Percentiles rank a stretch among this genome's conserved stretches.
Conservation (phyloP, 2,329 filamentous ascomycete species). For the Pseudogymnoascus sp. region DNA sequence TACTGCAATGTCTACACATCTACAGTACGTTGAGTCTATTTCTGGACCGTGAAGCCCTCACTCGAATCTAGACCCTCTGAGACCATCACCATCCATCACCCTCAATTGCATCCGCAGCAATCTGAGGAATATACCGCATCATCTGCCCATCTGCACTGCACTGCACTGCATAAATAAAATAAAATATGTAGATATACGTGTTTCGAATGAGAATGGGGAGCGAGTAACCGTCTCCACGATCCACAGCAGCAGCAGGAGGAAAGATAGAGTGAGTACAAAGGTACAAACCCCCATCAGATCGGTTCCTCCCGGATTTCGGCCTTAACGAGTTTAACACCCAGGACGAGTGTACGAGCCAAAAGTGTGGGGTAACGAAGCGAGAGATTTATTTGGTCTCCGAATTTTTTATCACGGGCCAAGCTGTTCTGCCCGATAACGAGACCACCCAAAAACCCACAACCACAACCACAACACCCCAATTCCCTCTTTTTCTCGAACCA, state of each 20-base stretch:
- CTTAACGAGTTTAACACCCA: neutral
- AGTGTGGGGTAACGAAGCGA: slow-evolving; percentile 5
- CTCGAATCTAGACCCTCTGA: neutral
- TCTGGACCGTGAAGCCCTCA: neutral
- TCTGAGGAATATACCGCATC: neutral
- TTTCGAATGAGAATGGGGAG: neutral
- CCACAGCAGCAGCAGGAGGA: neutral
- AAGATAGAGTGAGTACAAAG: neutral
- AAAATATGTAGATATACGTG: neutral
- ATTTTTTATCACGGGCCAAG: slow-evolving; percentile 5
- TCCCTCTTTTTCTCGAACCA: neutral
- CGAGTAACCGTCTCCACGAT: neutral
- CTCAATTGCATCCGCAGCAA: neutral
- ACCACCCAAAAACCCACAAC: neutral
- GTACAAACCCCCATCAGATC: neutral
- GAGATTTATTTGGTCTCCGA: neutral
- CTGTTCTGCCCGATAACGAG: neutral
- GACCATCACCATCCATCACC: neutral
- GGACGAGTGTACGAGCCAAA: neutral
- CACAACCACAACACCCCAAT: neutral
- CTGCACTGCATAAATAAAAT: neutral
- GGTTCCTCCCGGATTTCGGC: neutral
- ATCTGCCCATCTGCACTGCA: neutral
- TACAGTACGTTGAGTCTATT: neutral
- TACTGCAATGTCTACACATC: neutral